phyloP scores from a whole-genome alignment of 192 early-diverging fungal genomes.

The Haplosporangium gracile region DNA sequence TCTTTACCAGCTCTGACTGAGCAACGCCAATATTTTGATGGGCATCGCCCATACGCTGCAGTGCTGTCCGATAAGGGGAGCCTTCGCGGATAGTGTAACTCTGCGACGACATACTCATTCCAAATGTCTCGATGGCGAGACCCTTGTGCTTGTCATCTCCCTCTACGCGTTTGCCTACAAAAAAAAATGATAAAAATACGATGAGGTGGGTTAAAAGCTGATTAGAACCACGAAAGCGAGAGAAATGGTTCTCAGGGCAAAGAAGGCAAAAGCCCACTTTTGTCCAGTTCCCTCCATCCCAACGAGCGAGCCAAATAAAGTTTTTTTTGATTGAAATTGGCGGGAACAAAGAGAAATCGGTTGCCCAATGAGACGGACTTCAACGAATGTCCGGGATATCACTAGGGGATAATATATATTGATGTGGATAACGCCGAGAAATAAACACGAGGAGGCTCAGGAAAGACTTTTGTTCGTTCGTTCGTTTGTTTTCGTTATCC shows the following conservation, averaged over 20 bases:
- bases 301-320: background rate
- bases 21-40: constrained; percentile 54
- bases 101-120: constrained; percentile 43
- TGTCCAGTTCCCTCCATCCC: background rate
- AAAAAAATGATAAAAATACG: background rate
- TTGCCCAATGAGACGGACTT: background rate
- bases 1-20: constrained; percentile 33
- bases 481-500: background rate
- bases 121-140: constrained; percentile 51
- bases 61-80: constrained; percentile 35
- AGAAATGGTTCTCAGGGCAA: background rate
- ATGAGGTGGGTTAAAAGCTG: background rate
- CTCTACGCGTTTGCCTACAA: constrained; percentile 50
- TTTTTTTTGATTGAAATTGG: constrained; percentile 10
- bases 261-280: background rate
- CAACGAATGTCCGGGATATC: background rate
- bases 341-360: background rate
- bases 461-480: background rate
- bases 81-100: constrained; percentile 54
- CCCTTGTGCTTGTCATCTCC: constrained; percentile 56
- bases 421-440: background rate
- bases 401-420: background rate
- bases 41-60: constrained; percentile 53
- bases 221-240: background rate
- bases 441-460: too few species aligned